Conservation (phyloP, 2,329 filamentous ascomycete species). For the Achaetomium macrosporum region DNA sequence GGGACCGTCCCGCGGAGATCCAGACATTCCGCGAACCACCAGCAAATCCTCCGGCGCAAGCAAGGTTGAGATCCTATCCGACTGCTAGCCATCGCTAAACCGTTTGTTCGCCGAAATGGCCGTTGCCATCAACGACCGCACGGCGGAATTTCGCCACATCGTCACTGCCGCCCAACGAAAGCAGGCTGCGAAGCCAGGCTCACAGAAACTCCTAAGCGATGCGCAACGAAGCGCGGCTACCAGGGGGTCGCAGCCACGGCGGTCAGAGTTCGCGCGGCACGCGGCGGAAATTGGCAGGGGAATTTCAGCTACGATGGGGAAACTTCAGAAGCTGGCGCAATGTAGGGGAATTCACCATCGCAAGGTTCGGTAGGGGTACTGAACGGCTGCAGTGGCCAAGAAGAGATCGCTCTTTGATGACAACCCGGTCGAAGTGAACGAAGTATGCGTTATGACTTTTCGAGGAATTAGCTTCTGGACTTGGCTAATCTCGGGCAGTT, state of each 20-base stretch:
- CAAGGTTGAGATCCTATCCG: too few species aligned
- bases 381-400: conserved; percentile 63
- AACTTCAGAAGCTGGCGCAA: conserved; percentile 88
- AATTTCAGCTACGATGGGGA: conserved; percentile 88
- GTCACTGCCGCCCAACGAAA: conserved; percentile 77
- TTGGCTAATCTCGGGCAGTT: conserved; percentile 33
- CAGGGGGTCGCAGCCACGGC: conserved; percentile 48
- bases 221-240: conserved; percentile 61
- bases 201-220: conserved; percentile 72
- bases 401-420: conserved; percentile 97
- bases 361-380: conserved; percentile 10
- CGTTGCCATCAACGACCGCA: conserved; percentile 91
- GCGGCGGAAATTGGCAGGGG: conserved; percentile 89
- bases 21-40: not conserved
- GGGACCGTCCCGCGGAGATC: too few species aligned
- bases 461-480: not conserved
- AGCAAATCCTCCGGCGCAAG: not conserved
- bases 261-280: conserved; percentile 88
- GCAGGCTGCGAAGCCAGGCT: conserved; percentile 69
- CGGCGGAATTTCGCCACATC: conserved; percentile 89
- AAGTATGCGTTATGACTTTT: conserved; percentile 34
- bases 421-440: conserved; percentile 91
- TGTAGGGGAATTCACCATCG: conserved; percentile 34
- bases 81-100: too few species aligned
- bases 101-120: conserved; percentile 41